phyloP scores from a whole-genome alignment of 306 rosid species.

The Nissolia schottii region DNA sequence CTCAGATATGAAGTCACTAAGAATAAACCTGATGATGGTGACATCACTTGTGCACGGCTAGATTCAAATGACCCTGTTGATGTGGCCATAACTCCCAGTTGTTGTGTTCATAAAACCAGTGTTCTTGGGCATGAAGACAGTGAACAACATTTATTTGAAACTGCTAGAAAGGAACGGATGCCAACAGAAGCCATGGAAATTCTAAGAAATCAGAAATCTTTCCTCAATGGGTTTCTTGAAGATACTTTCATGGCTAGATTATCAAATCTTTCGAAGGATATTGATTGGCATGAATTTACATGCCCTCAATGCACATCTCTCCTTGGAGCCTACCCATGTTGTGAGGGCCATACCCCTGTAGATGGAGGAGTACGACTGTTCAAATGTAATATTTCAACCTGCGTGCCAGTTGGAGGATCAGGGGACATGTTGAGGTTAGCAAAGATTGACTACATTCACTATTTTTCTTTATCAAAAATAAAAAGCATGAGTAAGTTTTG shows the following conservation, averaged over 20 bases:
- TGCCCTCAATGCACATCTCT: slow-evolving; percentile 77
- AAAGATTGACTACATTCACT: background rate
- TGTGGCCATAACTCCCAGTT: slow-evolving; percentile 29
- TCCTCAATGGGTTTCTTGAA: slow-evolving; percentile 86
- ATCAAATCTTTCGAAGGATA: slow-evolving; percentile 65
- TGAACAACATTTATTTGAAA: slow-evolving; percentile 40
- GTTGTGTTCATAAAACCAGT: slow-evolving; percentile 34
- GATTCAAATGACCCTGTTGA: slow-evolving; percentile 27
- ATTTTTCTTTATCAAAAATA: background rate
- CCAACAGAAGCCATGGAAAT: slow-evolving; percentile 33
- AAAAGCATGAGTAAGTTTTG: slow-evolving; percentile 10
- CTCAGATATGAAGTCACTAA: slow-evolving; percentile 14
- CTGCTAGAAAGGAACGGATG: slow-evolving; percentile 22
- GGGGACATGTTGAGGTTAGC: slow-evolving; percentile 73
- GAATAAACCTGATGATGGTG: slow-evolving; percentile 26
- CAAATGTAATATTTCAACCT: slow-evolving; percentile 74
- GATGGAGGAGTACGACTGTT: slow-evolving; percentile 85
- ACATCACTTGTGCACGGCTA: slow-evolving; percentile 20
- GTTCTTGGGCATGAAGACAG: slow-evolving; percentile 29
- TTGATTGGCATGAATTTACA: slow-evolving; percentile 67
- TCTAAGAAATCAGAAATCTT: slow-evolving; percentile 47
- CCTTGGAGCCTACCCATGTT: slow-evolving; percentile 86
- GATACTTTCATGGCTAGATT: slow-evolving; percentile 84
- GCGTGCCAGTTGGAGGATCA: slow-evolving; percentile 45
- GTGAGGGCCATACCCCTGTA: slow-evolving; percentile 46